Evolutionary conservation across 2,329 filamentous ascomycete species (phyloP), one percentile per base, ranked within the genome.

Genomic region (Hymenoscyphus infarciens): DNA sequence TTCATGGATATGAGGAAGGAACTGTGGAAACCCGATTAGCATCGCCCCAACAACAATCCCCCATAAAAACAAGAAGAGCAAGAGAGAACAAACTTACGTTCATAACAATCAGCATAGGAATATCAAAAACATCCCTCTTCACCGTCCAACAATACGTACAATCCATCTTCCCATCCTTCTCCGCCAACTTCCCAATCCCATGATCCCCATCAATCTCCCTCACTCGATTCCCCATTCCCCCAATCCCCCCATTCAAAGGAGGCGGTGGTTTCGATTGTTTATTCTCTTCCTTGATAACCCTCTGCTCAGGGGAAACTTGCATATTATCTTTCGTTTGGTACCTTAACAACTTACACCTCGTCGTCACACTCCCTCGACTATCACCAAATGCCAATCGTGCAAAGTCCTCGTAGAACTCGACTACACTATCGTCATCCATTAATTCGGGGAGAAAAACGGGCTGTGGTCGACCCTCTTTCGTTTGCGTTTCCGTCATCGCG

Each of bases 111-210:
- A 98, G 82, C 92, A 97, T 97, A 25, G 95, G 95, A 76, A 98
- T 97, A 78, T 98, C 94, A 79, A 98, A 98, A 49, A 95, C 91
- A 76, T 99, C 95, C 67, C 94, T 84, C 79, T 97, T 97, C 66
- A 98, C 93, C 67, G 91, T 94, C 93, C 94, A 98, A 79, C 91
- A 96, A 78, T 96, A 97, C 71, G 90, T 92, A 79, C 93, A 97
- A 74, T 96, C 91, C 62, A 98, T 90, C 77, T 95, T 93, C 60
- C 93, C 94, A 72, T 96, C 92, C 74, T 87, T 89, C 72, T 91
- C 91, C 15, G 97, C 83, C 72, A 87, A 86, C 61, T 89, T 89
- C 42, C 42, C n/a, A 76, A 96, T 94, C 10, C 91, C 92, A 66
- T 90, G 84, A 75, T 92, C 88, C 61, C 88, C 86, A 69, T 86